phyloP scores from a whole-genome alignment of 371 early-diverging fungal species.

The Mucor racemosus region DNA sequence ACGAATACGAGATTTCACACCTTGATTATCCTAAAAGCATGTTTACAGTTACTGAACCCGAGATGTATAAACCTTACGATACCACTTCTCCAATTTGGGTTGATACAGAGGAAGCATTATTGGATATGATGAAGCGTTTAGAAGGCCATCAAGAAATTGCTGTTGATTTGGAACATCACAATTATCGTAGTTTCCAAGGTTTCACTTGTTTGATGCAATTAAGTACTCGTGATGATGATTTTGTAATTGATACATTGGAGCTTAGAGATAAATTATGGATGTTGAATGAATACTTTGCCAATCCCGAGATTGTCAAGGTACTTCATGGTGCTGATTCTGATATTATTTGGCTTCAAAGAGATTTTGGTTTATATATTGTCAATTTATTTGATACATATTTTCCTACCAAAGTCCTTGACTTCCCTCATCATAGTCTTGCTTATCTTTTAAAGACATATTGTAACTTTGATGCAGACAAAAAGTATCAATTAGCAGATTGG shows the following conservation, averaged over 20 bases:
- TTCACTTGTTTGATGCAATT: slow-evolving; percentile 96
- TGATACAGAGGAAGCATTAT: slow-evolving; percentile 71
- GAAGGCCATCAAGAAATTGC: slow-evolving; percentile 77
- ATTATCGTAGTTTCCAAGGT: slow-evolving; percentile 93
- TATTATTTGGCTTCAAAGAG: slow-evolving; percentile 97
- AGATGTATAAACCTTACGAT: slow-evolving; percentile 65
- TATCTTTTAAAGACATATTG: slow-evolving; percentile 83
- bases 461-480: slow-evolving; percentile 86
- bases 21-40: slow-evolving; percentile 76
- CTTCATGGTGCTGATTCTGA: slow-evolving; percentile 97
- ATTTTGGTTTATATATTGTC: slow-evolving; percentile 96
- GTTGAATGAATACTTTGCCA: slow-evolving; percentile 84
- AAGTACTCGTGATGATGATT: slow-evolving; percentile 89
- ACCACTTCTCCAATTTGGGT: slow-evolving; percentile 70
- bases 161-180: slow-evolving; percentile 95
- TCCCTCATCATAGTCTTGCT: slow-evolving; percentile 80
- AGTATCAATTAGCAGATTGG: slow-evolving; percentile 98
- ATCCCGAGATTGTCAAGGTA: slow-evolving; percentile 90
- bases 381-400: slow-evolving; percentile 96
- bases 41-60: slow-evolving; percentile 64
- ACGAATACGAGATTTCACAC: slow-evolving; percentile 86
- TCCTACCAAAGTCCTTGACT: slow-evolving; percentile 81
- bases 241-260: slow-evolving; percentile 87
- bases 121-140: slow-evolving; percentile 66
- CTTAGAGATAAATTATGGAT: slow-evolving; percentile 77